Conservation (phyloP, 805 yeast species). For the Candida nitratophila region DNA sequence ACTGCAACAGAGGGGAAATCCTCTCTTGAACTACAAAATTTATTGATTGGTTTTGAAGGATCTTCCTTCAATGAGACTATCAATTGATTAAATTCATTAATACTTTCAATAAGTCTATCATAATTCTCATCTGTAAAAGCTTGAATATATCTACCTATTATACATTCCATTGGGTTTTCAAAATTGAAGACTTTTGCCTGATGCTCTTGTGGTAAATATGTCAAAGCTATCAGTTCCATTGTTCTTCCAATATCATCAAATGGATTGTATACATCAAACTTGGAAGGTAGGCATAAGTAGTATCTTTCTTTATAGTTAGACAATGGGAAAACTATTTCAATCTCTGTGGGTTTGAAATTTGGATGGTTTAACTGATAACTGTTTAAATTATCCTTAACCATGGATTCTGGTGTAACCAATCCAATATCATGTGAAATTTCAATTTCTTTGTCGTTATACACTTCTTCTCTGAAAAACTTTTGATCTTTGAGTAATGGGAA, state of each 20-base stretch:
- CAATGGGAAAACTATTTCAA: conserved; percentile 27
- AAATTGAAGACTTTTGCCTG: conserved; percentile 27
- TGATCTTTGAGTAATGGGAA: conserved; percentile 18
- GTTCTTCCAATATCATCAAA: conserved; percentile 50
- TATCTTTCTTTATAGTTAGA: conserved; percentile 46
- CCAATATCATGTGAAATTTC: conserved; percentile 8
- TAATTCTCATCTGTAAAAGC: conserved; percentile 26
- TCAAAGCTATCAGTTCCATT: conserved; percentile 35
- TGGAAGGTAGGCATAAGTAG: conserved; percentile 41
- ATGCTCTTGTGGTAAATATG: conserved; percentile 33
- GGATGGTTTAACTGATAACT: conserved; percentile 23
- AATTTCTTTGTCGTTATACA: conserved; percentile 12
- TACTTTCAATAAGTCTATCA: conserved; percentile 21
- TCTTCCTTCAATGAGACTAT: conserved; percentile 28
- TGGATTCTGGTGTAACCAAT: conserved; percentile 2
- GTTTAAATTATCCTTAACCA: conserved; percentile 13
- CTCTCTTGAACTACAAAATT: conserved; percentile 8
- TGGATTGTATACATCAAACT: conserved; percentile 53
- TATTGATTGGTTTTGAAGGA: conserved; percentile 22
- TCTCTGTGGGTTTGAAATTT: conserved; percentile 17
- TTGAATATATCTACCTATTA: conserved; percentile 31
- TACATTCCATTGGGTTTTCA: conserved; percentile 27
- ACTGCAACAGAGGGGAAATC: conserved; percentile 35
- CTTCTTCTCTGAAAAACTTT: conserved; percentile 27
- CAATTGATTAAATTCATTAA: conserved; percentile 38